A percentile compares a stretch with the other conserved stretches of the same genome.
These are phyloP conservation scores for Colletotrichum orchidophilum DNA, from an alignment of 2,329 filamentous ascomycete species.

Conservation along the genomic window DNA sequence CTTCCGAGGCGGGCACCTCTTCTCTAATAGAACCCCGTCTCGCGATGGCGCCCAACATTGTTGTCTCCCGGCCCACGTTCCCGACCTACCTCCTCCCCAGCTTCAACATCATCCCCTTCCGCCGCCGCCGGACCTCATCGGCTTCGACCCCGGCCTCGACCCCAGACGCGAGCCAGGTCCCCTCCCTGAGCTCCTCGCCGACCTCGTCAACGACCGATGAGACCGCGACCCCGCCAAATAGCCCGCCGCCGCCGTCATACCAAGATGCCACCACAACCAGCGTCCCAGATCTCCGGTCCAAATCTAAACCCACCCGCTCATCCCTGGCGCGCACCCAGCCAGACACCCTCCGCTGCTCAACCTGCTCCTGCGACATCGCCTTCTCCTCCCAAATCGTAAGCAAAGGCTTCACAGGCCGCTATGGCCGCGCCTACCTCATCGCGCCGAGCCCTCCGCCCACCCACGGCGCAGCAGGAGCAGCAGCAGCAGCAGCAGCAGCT, in stretches of 20 bases:
- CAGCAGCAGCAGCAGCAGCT: slow-evolving; percentile 35
- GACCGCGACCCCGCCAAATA: slow-evolving; percentile 36
- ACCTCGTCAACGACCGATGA: slow-evolving; percentile 45
- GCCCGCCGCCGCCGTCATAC: slow-evolving; percentile 38
- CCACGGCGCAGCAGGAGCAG: slow-evolving; percentile 61
- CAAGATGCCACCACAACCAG: slow-evolving; percentile 23
- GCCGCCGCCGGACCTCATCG: slow-evolving; percentile 50
- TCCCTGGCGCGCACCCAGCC: slow-evolving; percentile 55
- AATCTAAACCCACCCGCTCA: background rate
- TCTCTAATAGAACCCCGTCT: background rate
- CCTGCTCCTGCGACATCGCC: slow-evolving; percentile 69
- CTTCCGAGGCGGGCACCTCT: background rate
- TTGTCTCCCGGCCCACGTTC: slow-evolving; percentile 56
- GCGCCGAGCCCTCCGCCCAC: slow-evolving; percentile 52
- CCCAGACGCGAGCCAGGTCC: slow-evolving; percentile 38
- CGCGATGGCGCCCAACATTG: slow-evolving; percentile 40
- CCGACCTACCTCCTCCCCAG: slow-evolving; percentile 62
- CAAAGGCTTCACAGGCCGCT: slow-evolving; percentile 73
- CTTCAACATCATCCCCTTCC: slow-evolving; percentile 57
- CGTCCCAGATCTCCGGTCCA: background rate
- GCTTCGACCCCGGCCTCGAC: slow-evolving; percentile 36
- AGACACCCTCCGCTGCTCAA: slow-evolving; percentile 66
- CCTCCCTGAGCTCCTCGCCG: slow-evolving; percentile 48
- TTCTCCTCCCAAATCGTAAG: slow-evolving; percentile 69
- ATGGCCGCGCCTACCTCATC: slow-evolving; percentile 72